phyloP scores from a whole-genome alignment of 805 yeast genomes.

The Barnettozyma populi region DNA sequence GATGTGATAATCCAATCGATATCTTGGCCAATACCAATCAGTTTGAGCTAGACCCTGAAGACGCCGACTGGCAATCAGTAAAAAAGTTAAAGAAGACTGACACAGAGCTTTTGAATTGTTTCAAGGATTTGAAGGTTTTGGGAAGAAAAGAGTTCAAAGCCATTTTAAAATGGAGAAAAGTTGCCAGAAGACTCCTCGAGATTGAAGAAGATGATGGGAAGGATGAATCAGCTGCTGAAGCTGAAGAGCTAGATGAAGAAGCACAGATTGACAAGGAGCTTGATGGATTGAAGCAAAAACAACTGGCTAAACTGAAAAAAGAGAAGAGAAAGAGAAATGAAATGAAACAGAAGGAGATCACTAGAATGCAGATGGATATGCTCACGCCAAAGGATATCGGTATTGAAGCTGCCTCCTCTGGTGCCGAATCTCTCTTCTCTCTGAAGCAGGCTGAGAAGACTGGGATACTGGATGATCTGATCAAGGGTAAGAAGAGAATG shows the following conservation, averaged over 20 bases:
- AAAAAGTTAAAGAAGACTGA: conserved; percentile 73
- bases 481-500: conserved; percentile 68
- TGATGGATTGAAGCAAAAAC: conserved; percentile 64
- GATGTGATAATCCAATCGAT: conserved; percentile 76
- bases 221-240: conserved; percentile 39
- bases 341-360: conserved; percentile 76
- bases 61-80: conserved; percentile 68
- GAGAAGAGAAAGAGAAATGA: conserved; percentile 82
- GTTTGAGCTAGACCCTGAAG: conserved; percentile 51
- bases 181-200: conserved; percentile 74
- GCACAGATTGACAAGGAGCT: conserved; percentile 85
- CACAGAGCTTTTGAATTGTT: conserved; percentile 71
- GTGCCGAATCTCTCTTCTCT: conserved; percentile 75
- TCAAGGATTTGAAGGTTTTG: conserved; percentile 87
- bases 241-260: conserved; percentile 75
- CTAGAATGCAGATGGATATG: conserved; percentile 95
- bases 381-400: conserved; percentile 89
- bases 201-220: conserved; percentile 48
- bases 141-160: conserved; percentile 91
- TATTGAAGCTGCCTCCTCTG: conserved; percentile 81
- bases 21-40: conserved; percentile 69
- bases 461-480: conserved; percentile 68
- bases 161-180: conserved; percentile 82
- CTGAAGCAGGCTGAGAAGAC: conserved; percentile 82
- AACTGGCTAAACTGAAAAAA: conserved; percentile 63